phyloP scores from a whole-genome alignment of 2,329 filamentous ascomycete genomes.

The Paecilomyces fulvus region DNA sequence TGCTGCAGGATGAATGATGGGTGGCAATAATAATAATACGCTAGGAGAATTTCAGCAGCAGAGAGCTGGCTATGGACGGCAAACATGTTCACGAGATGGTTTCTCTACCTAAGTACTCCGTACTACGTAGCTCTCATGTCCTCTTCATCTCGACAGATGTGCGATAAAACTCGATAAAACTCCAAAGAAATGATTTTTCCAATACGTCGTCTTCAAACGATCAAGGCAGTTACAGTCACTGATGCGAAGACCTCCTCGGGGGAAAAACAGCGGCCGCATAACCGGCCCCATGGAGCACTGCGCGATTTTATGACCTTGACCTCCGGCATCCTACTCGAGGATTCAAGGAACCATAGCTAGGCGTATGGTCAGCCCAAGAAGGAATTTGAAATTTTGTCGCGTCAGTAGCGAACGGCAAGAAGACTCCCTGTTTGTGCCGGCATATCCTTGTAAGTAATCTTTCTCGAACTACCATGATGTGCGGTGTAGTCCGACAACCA shows the following conservation, averaged over 20 bases:
- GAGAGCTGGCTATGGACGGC: no score
- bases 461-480: neutral
- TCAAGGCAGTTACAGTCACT: neutral
- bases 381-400: neutral
- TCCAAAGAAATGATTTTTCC: no score
- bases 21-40: no score
- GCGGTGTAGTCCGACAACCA: neutral
- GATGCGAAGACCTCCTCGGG: neutral
- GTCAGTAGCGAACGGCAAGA: neutral
- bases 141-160: no score
- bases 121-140: no score
- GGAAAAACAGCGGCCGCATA: neutral
- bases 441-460: neutral
- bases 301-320: neutral
- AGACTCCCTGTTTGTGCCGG: neutral
- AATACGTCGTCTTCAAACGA: no score
- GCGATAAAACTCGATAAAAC: no score
- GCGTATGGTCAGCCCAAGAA: neutral
- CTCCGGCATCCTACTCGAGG: neutral
- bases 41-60: no score
- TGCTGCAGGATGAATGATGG: no score
- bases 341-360: neutral
- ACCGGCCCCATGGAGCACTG: neutral
- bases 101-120: no score
- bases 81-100: no score